Base-by-base conservation (phyloP, 192 early-diverging fungal species). In the Oehlia diaphana region DNA sequence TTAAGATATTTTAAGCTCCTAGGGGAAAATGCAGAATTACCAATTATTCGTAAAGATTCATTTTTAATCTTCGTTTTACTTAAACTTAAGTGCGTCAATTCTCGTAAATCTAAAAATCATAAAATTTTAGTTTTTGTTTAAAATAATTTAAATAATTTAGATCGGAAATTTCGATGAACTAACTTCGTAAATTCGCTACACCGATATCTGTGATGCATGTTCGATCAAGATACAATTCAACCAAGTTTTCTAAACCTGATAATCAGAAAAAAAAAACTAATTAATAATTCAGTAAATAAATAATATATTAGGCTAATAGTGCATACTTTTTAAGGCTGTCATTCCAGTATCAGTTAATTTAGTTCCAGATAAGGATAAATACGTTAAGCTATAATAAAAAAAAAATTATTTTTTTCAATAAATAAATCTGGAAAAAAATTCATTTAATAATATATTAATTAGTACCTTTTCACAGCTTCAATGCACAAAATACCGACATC, bases 181-280 rank as follows among this genome's bases (percentile, higher is more conserved):
- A 67, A 67, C 65, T 28, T 16, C 23, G 12, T 31, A 67, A 7
- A 33, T 67, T 16, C 19, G 33, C 31, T 4, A 19, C 3, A 28
- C 65, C 65, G 16, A 19, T 12, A 35, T 67, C 65, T 13, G 65
- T 67, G 23, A 67, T 67, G 6, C 3, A 13, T 10, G 31, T 67
- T 67, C 65, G 33, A 67, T 67, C 65, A 28, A 67, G 65, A 67
- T 67, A 67, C 19, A 67, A 35, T 67, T 67, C 65, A 16, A 33
- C 14, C 65, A 67, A 67, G 28, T 67, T 67, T n/a, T 31, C 65
- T 8, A 66, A 66, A 33, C 16, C 65, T 66, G 35, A 10, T 14
- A 7, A 63, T 63, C n/a, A 13, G 16, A 66, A 33, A 66, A 66
- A 26, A 33, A 16, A 66, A 14, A 31, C 31, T 31, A 31, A 31